Evolutionary conservation across 2,329 filamentous ascomycete genomes (phyloP).

Genomic region (Venturia pyrina): DNA sequence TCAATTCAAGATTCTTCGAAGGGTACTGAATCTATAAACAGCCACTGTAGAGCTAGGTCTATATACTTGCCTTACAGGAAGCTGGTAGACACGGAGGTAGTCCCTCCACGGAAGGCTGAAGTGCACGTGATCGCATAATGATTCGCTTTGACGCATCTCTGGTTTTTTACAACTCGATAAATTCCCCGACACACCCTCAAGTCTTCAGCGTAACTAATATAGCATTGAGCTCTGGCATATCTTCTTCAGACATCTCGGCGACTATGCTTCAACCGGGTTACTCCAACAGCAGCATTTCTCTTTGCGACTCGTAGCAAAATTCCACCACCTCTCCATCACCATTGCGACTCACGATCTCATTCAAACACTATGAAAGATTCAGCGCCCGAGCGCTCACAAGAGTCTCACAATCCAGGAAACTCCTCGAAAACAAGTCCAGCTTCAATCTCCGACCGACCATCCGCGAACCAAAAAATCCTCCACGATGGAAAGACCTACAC

Average conservation of each 20-base stretch:
- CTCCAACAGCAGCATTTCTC: not conserved
- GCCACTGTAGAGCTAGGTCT: too few relatives aligned
- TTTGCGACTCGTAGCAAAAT: not conserved
- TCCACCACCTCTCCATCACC: too few relatives aligned
- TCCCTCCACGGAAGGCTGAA: not conserved
- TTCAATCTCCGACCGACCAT: not conserved
- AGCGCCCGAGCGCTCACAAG: not conserved
- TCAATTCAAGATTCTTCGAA: too few relatives aligned
- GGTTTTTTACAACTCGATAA: not conserved
- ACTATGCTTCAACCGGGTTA: not conserved
- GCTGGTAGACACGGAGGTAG: too few relatives aligned
- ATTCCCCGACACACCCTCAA: not conserved
- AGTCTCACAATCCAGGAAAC: not conserved
- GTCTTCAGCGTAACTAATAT: not conserved
- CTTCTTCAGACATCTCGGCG: not conserved
- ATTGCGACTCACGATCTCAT: not conserved
- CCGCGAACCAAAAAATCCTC: conserved; percentile 17
- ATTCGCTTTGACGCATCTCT: not conserved
- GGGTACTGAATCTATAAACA: too few relatives aligned
- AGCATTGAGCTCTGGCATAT: not conserved
- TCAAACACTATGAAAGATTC: not conserved
- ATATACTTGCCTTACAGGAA: too few relatives aligned
- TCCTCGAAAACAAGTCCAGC: not conserved
- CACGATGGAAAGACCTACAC: conserved; percentile 46
- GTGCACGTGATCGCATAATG: not conserved